phyloP scores from a whole-genome alignment of 768 basidiomycete genomes.

The Strobilomyces echinocephalus region DNA sequence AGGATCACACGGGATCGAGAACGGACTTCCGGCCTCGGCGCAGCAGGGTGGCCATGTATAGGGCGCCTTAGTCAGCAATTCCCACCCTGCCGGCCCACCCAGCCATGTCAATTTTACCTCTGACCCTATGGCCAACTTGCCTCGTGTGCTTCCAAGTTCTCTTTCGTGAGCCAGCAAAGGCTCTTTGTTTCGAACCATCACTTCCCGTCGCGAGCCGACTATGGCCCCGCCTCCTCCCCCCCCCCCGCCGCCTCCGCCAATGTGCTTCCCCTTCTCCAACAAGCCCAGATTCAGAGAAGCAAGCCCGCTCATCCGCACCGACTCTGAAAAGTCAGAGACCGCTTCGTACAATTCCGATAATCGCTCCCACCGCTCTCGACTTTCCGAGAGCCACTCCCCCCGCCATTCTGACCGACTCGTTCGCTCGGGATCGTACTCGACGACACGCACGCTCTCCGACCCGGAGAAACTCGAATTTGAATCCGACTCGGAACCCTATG shows the following conservation, averaged over 20 bases:
- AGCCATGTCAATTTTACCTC: constrained; percentile 24
- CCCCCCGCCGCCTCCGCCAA: constrained; percentile 40
- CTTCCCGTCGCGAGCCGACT: constrained; percentile 30
- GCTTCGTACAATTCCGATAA: constrained; percentile 33
- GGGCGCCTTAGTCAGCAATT: constrained; percentile 24
- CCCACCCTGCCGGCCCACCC: constrained; percentile 3
- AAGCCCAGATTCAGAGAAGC: constrained; percentile 25
- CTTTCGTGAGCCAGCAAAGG: constrained; percentile 14
- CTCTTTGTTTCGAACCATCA: constrained; percentile 17
- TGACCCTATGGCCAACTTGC: constrained; percentile 19
- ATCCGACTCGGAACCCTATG: constrained; percentile 60
- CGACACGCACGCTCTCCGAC: constrained; percentile 36
- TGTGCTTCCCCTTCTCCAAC: constrained; percentile 54
- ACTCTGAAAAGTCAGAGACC: constrained; percentile 44
- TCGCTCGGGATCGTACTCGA: constrained; percentile 42
- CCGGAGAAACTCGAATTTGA: constrained; percentile 52
- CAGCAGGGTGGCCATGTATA: constrained; percentile 18
- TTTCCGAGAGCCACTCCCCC: constrained; percentile 21
- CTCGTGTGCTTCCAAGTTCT: constrained; percentile 26
- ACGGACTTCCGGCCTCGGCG: constrained; percentile 17
- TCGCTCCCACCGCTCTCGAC: constrained; percentile 26
- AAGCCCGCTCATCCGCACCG: constrained; percentile 28
- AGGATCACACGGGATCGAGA: constrained; percentile 21
- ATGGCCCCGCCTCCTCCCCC: constrained; percentile 46
- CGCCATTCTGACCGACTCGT: constrained; percentile 27